Conservation (phyloP, 495 filamentous ascomycete species). For the Letharia lupina region DNA sequence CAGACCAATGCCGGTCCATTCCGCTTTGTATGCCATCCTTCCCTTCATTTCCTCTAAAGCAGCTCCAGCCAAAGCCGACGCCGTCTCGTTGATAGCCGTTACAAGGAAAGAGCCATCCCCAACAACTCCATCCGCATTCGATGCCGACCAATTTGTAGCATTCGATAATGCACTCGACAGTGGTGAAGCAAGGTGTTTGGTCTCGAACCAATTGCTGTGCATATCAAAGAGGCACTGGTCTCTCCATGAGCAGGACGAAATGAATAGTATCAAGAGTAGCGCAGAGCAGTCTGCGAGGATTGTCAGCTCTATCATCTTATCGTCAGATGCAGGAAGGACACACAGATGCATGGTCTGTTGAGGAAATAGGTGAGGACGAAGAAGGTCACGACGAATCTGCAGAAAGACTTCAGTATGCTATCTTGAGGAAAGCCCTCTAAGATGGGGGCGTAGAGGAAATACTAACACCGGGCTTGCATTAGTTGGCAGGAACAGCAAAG, state of each 20-base stretch:
- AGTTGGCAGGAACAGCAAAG: conserved; percentile 62
- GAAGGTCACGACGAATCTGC: conserved; percentile 83
- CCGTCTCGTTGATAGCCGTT: conserved; percentile 56
- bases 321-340: not conserved
- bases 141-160: conserved; percentile 17
- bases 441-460: conserved; percentile 35
- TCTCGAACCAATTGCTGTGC: conserved; percentile 73
- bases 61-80: conserved; percentile 55
- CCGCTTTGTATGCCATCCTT: conserved; percentile 38
- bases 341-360: conserved; percentile 62
- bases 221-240: conserved; percentile 85
- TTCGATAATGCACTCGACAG: conserved; percentile 24
- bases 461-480: conserved; percentile 48
- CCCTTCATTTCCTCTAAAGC: conserved; percentile 55
- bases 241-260: conserved; percentile 84
- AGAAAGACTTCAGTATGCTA: conserved; percentile 53
- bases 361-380: conserved; percentile 84
- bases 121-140: conserved; percentile 30
- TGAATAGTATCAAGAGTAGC: conserved; percentile 79
- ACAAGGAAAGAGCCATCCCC: conserved; percentile 47
- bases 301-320: not conserved
- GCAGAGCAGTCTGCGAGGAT: conserved; percentile 69
- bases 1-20: conserved; percentile 77
- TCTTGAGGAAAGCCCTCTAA: conserved; percentile 12
- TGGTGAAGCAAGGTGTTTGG: conserved; percentile 41